phyloP scores from a whole-genome alignment of 768 basidiomycete genomes.

The Hysterangium stoloniferum region DNA sequence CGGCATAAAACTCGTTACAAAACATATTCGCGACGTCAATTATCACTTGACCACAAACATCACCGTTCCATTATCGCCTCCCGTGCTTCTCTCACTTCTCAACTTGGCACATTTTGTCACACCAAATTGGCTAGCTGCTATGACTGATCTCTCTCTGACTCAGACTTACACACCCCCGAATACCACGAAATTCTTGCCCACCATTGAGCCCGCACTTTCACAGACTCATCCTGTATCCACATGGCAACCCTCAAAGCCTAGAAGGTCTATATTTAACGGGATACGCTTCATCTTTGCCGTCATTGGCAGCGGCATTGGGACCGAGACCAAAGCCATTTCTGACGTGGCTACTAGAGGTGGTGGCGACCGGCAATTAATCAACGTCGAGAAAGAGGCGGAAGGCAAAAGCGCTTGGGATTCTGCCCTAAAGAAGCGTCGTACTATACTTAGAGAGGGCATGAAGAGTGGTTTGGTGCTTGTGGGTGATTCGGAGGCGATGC shows the following conservation, averaged over 20 bases:
- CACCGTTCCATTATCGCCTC: constrained; percentile 31
- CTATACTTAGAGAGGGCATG: constrained; percentile 9
- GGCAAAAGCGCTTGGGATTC: constrained; percentile 38
- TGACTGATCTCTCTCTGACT: constrained; percentile 36
- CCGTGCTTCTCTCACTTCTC: constrained; percentile 52
- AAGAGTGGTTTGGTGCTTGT: constrained; percentile 36
- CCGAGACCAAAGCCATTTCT: constrained; percentile 39
- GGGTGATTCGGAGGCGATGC: constrained; percentile 39
- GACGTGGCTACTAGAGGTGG: constrained; percentile 50
- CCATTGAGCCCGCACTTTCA: constrained; percentile 43
- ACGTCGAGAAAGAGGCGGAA: constrained; percentile 38
- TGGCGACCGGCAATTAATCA: constrained; percentile 57
- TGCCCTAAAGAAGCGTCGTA: not conserved
- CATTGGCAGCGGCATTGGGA: constrained; percentile 36
- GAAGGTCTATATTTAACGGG: constrained; percentile 43
- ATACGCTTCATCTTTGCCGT: constrained; percentile 47
- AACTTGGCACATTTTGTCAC: constrained; percentile 53
- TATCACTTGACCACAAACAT: constrained; percentile 56
- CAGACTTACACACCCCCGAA: constrained; percentile 39
- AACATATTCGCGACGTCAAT: constrained; percentile 40
- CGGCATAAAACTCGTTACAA: constrained; percentile 53
- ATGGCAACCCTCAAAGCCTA: constrained; percentile 64
- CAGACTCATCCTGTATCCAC: constrained; percentile 16
- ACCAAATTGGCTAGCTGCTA: constrained; percentile 53
- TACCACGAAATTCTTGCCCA: constrained; percentile 50